Base-by-base conservation (phyloP, 352 stramenopile genomes). In the Aphanomyces stellatus region DNA sequence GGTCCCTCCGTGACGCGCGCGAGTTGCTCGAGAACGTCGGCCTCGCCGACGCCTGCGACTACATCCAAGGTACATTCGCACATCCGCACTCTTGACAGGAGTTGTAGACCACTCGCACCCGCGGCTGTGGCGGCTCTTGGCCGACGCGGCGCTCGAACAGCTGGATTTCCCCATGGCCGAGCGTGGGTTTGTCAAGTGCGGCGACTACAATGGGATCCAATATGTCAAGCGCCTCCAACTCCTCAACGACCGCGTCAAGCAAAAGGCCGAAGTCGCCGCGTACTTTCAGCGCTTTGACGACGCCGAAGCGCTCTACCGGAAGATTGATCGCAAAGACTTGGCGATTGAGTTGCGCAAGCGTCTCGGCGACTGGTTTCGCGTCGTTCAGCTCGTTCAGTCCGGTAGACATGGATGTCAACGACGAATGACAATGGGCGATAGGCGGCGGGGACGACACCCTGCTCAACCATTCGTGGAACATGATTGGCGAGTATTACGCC, bases 291-390 rank as follows among this genome's bases (percentile, higher is more conserved):
- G 92, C 7, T 97, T 96, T 69, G 92, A 97, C 30, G 91, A 98
- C 35, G 91, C 91, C 1, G 93, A 98, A 68, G 76, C 78, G 28
- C 69, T 97, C 22, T 97, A 97, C 74, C 76, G 87, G 22, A 93
- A 97, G 70, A 98, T 98, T 17, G 93, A 98, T 62, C 85, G 93
- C n/a, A 96, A 96, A 60, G 93, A 98, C 64, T 71, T 98, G 11
- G 91, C 92, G 25, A 94, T 98, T 43, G 88, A 97, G 31, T 73
- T 98, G 24, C 83, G 92, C 6, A 81, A 93, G 62, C 76, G 87
- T 4, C 76, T 98, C 27, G 91, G 92, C 8, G 92, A 98, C 73
- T 98, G 91, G 88, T 95, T 95, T 59, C 75, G 86, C n/a, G 92
- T 98, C 19, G 78, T 97, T 2, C 81, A 91, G 62, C 77, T 94